Base-by-base conservation (phyloP, 352 stramenopile genomes). In the Halophytophthora polymorphica region DNA sequence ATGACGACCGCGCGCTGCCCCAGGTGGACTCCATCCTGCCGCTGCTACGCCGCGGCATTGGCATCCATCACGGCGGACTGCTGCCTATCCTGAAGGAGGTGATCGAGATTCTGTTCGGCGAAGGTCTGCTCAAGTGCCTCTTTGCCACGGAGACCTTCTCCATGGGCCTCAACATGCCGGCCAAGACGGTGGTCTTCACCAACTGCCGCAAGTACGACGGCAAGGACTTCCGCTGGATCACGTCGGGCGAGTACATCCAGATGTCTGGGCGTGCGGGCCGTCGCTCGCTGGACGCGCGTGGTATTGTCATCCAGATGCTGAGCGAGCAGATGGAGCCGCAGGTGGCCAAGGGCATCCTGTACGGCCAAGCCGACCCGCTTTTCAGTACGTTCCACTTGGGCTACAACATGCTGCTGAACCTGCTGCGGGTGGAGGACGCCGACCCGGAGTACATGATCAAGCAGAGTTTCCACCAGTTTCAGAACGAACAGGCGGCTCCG, bases 381-480 rank as follows among this genome's bases (percentile, higher is more conserved):
- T 83, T 88, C 50, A 90, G 73, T 76, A 76, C 72, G 2, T 99
- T 99, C 76, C 90, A 98, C 66, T 94, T 99, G 46, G 96, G 90
- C 19, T 99, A 99, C 83, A 99, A 99, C 76, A 99, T 99, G 97
- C 73, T 99, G 40, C 70, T 99, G 15, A 99, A 99, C 67, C 84
- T 99, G 76, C 88, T 99, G 77, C 87, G 98, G 43, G 96, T 99
- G 13, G 97, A 99, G 78, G 86, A 95, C 50, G 80, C 77, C 15
- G 96, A 98, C 59, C 95, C 97, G 5, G 96, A 99, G 70, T 99
- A 98, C 64, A 91, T 99, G 61, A 94, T 99, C 46, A 93, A 95
- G 53, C 93, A 96, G 48, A 99, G 95, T 2, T 99, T 99, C 64
- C 93, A 99, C 54, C 90, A 97, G 56, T 96, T 96, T 57, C 89